Conservation (phyloP, 2,329 filamentous ascomycete species). For the Aspergillus sojae region DNA sequence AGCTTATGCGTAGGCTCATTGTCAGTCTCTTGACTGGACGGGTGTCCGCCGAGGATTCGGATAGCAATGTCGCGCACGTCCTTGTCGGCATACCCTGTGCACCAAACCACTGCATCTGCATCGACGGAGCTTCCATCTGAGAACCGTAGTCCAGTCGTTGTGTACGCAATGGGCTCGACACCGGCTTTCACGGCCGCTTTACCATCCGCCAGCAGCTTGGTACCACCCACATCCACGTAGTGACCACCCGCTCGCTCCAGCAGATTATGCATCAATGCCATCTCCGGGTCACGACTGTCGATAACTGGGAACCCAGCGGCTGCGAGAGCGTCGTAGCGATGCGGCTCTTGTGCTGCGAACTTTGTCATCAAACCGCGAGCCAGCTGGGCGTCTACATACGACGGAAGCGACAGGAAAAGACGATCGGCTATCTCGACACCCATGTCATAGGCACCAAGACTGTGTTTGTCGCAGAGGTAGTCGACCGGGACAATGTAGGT, state of each 20-base stretch:
- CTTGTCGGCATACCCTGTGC: conserved; percentile 43
- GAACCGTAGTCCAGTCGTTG: conserved; percentile 34
- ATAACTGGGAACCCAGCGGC: conserved; percentile 42
- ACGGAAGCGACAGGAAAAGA: conserved; percentile 11
- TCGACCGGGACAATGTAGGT: conserved; percentile 37
- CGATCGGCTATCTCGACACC: conserved; percentile 19
- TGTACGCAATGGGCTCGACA: conserved; percentile 37
- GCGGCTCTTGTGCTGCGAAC: conserved; percentile 33
- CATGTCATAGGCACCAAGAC: conserved; percentile 31
- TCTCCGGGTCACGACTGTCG: conserved; percentile 30
- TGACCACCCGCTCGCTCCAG: conserved; percentile 45
- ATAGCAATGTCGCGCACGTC: conserved; percentile 31
- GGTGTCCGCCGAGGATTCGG: conserved; percentile 30
- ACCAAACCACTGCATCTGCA: conserved; percentile 46
- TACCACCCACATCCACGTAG: conserved; percentile 44
- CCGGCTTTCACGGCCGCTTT: conserved; percentile 33
- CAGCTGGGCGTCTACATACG: conserved; percentile 16
- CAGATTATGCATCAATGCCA: conserved; percentile 34
- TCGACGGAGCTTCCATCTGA: conserved; percentile 39
- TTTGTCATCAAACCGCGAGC: conserved; percentile 21
- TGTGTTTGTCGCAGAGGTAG: conserved; percentile 23
- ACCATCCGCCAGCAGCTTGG: conserved; percentile 35
- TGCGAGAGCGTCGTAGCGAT: conserved; percentile 37
- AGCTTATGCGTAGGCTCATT: conserved; percentile 4
- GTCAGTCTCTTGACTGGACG: not conserved